Percentiles rank a stretch among this genome's conserved stretches.
phyloP scores from a whole-genome alignment of 2,329 filamentous ascomycete genomes.

The Cladosporium sp. region DNA sequence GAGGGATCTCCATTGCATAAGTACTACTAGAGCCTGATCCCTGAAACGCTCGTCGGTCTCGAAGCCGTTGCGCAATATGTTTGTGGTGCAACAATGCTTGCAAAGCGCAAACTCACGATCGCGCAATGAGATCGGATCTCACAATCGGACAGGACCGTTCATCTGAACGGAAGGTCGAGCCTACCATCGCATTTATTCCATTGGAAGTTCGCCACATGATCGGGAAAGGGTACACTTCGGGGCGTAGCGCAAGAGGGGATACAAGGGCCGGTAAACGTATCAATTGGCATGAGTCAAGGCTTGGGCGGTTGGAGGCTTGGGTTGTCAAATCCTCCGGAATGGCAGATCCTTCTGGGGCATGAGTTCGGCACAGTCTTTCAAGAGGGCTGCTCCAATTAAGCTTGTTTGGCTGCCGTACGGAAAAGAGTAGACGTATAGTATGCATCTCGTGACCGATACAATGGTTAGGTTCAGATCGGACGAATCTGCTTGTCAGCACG shows the following conservation, averaged over 20 bases:
- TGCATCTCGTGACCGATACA: neutral
- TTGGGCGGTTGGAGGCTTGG: neutral
- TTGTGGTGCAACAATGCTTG: neutral
- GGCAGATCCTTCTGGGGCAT: neutral
- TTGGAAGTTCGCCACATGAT: neutral
- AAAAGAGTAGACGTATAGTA: neutral
- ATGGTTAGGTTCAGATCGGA: neutral
- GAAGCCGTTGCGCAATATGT: neutral
- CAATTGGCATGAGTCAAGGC: neutral
- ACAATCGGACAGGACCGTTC: neutral
- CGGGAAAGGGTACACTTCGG: neutral
- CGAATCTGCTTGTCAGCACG: neutral
- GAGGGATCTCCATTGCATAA: neutral
- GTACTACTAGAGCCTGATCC: neutral
- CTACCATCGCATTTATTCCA: neutral
- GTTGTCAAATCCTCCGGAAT: neutral
- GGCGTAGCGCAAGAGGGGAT: neutral
- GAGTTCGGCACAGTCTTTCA: neutral
- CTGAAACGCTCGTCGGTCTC: conserved; percentile 5
- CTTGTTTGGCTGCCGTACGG: neutral
- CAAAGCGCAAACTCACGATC: neutral
- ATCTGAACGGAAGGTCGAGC: neutral
- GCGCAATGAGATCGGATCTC: neutral
- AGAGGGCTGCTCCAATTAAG: neutral
- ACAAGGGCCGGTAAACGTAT: neutral